These are phyloP conservation scores for Cladophialophora exuberans DNA, from an alignment of 2,329 filamentous ascomycete species.

Conservation along the genomic window DNA sequence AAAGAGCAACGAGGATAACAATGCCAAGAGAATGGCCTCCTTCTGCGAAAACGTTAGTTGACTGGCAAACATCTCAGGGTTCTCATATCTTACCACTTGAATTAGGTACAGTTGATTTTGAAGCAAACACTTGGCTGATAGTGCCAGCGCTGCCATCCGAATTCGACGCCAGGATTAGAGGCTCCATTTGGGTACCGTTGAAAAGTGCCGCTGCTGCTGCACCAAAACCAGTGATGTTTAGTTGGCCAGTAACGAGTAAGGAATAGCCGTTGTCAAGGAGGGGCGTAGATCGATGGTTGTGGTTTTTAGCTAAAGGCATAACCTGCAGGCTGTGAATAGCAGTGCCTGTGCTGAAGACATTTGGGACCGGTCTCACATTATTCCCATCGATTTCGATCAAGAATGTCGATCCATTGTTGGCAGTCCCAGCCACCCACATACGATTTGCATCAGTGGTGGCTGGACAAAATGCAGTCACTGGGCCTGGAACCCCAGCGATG, in stretches of 20 bases:
- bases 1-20: constrained; percentile 51
- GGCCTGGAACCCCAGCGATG: constrained; percentile 72
- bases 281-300: constrained; percentile 68
- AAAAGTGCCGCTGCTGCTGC: constrained; percentile 84
- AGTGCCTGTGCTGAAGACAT: constrained; percentile 66
- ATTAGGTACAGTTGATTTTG: constrained; percentile 76
- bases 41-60: constrained; percentile 33
- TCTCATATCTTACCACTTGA: constrained; percentile 57
- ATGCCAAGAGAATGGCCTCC: constrained; percentile 49
- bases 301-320: constrained; percentile 70
- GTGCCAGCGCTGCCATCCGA: constrained; percentile 68
- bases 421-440: constrained; percentile 80
- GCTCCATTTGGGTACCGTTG: constrained; percentile 76
- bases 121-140: constrained; percentile 80
- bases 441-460: constrained; percentile 72
- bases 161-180: constrained; percentile 78
- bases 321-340: constrained; percentile 80
- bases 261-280: constrained; percentile 69
- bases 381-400: constrained; percentile 80
- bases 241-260: constrained; percentile 81
- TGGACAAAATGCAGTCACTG: constrained; percentile 73
- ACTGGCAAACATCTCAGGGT: background rate
- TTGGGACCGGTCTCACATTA: constrained; percentile 68
- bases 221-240: constrained; percentile 75
- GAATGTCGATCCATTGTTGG: constrained; percentile 69